A percentile compares a stretch with the other conserved stretches of the same genome.
Evolutionary conservation across 139 green algal genomes (phyloP).

Genomic region (Chlamydomonas sp.): DNA sequence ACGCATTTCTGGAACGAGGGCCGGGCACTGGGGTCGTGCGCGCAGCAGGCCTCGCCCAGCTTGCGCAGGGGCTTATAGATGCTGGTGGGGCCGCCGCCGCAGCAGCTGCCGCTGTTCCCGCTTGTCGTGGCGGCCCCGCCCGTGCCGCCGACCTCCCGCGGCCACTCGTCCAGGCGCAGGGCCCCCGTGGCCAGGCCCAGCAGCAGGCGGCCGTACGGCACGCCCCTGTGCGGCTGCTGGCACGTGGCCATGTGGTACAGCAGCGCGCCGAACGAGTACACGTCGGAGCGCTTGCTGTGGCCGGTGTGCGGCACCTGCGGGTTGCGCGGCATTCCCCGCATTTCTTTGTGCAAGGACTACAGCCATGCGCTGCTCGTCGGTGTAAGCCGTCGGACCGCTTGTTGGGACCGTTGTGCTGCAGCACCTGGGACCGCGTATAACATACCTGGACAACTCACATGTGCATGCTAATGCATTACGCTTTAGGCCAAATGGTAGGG

Average conservation of each 20-base stretch:
- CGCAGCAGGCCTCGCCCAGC: constrained; percentile 15
- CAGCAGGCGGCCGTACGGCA: constrained; percentile 14
- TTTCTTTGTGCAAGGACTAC: no score
- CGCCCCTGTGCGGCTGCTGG: constrained; percentile 11
- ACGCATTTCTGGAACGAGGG: constrained; percentile 12
- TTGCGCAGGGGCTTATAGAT: constrained; percentile 4
- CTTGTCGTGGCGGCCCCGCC: no score
- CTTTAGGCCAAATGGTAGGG: no score
- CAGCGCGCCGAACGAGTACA: constrained; percentile 26
- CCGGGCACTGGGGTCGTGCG: not conserved
- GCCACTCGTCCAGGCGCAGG: not conserved
- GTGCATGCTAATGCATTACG: no score
- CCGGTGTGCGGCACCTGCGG: not conserved
- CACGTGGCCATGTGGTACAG: constrained; percentile 32
- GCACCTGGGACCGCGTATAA: no score
- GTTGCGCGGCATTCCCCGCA: no score
- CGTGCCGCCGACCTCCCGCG: no score
- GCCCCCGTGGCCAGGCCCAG: constrained; percentile 1
- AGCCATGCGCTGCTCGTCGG: no score
- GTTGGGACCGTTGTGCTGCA: no score
- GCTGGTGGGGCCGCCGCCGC: not conserved
- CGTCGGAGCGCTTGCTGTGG: constrained; percentile 21
- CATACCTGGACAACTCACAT: no score
- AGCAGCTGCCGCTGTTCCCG: no score
- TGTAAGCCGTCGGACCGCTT: no score